Evolutionary conservation across 2,329 filamentous ascomycete genomes (phyloP).

Genomic region (Phyllosticta citrichinensis): DNA sequence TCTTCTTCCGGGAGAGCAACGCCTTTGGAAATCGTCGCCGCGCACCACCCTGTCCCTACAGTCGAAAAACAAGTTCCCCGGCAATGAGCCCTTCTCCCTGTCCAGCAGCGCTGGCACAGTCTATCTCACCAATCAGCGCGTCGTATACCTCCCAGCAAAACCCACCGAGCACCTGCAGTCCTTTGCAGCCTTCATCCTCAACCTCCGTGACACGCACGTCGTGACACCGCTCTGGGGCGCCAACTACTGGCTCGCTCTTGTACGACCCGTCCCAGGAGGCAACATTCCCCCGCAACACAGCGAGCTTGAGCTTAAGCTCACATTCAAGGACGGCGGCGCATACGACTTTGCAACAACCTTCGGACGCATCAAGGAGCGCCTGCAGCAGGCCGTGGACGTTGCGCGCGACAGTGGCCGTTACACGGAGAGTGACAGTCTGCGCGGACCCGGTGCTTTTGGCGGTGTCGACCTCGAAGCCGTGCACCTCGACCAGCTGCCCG

Average conservation of each 20-base stretch:
- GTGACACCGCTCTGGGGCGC: conserved; percentile 85
- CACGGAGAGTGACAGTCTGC: conserved; percentile 21
- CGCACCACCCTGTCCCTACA: conserved; percentile 69
- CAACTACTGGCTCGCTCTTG: conserved; percentile 75
- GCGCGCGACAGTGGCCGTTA: conserved; percentile 52
- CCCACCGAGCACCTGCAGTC: conserved; percentile 64
- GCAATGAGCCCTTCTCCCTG: conserved; percentile 53
- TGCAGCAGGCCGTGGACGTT: conserved; percentile 70
- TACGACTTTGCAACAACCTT: conserved; percentile 80
- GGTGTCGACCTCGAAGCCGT: conserved; percentile 53
- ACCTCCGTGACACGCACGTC: conserved; percentile 76
- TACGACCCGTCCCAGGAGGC: conserved; percentile 73
- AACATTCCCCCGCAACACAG: conserved; percentile 67
- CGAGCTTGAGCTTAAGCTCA: conserved; percentile 70
- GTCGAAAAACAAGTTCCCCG: conserved; percentile 55
- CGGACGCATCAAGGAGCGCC: conserved; percentile 72
- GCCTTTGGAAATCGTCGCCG: conserved; percentile 69
- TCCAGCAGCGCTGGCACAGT: conserved; percentile 66
- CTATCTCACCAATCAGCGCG: conserved; percentile 75
- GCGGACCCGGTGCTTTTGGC: conserved; percentile 31
- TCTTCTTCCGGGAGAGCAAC: conserved; percentile 72
- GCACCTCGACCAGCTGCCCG: conserved; percentile 77
- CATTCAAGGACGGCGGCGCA: conserved; percentile 91
- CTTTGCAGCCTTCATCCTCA: conserved; percentile 80
- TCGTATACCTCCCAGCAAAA: conserved; percentile 75